phyloP scores from a whole-genome alignment of 139 green algal genomes.

The Chlorokybus atmophyticus region DNA sequence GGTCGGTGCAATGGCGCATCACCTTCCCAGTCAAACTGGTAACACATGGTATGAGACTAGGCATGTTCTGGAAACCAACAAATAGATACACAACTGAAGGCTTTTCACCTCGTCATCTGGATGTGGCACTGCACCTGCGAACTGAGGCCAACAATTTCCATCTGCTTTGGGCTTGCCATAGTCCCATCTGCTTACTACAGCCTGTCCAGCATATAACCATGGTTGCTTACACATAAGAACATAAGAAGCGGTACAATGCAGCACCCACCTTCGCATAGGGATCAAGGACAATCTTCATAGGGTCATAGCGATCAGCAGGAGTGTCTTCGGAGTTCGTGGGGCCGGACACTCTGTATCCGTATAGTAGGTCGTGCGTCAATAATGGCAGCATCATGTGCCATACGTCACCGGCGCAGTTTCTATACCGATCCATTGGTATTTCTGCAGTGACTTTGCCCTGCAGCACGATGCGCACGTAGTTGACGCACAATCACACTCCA shows the following conservation, averaged over 20 bases:
- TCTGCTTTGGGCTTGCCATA: constrained; percentile 13
- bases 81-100: no score
- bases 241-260: no score
- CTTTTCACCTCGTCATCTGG: constrained; percentile 19
- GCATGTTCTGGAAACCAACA: no score
- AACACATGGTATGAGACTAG: no score
- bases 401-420: constrained; percentile 67
- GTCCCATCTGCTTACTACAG: constrained; percentile 11
- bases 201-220: constrained; percentile 12
- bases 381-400: constrained; percentile 73
- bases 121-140: constrained; percentile 41
- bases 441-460: constrained; percentile 23
- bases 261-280: constrained; percentile 60
- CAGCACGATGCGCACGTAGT: no score
- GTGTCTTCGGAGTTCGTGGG: constrained; percentile 28
- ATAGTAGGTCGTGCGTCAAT: constrained; percentile 25
- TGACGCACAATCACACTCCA: no score
- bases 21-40: constrained; percentile 49
- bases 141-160: constrained; percentile 54
- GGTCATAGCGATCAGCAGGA: constrained; percentile 16
- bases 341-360: constrained; percentile 40
- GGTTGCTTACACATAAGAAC: no score
- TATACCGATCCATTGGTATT: constrained; percentile 23
- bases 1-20: constrained; percentile 20
- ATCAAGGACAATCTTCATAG: constrained; percentile 64